phyloP scores from a whole-genome alignment of 257 asterid species.

The Linderniella brevidens region DNA sequence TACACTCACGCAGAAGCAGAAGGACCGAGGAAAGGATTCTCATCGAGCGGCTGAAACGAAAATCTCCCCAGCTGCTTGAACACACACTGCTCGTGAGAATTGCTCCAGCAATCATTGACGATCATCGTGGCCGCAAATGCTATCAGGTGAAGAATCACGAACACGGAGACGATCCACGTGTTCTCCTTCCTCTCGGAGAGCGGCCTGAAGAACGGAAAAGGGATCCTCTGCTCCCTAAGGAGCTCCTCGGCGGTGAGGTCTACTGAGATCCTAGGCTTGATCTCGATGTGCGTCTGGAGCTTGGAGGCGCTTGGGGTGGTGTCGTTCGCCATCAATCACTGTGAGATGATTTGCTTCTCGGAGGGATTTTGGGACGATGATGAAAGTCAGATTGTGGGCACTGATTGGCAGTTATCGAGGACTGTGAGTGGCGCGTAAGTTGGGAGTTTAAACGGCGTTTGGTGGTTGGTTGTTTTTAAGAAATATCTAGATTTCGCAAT shows the following conservation, averaged over 20 bases:
- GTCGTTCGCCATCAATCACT: too few species aligned
- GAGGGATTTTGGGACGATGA: too few species aligned
- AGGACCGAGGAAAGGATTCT: conserved; percentile 86
- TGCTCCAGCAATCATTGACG: conserved; percentile 59
- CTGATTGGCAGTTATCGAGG: too few species aligned
- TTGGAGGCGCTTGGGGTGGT: conserved; percentile 5
- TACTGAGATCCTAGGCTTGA: conserved; percentile 25
- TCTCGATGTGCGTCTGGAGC: conserved; percentile 22
- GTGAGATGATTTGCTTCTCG: too few species aligned
- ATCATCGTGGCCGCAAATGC: conserved; percentile 53
- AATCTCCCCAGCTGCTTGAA: conserved; percentile 44
- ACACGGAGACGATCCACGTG: conserved; percentile 60
- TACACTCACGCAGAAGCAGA: conserved; percentile 69
- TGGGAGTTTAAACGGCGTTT: too few species aligned
- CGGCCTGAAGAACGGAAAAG: conserved; percentile 61
- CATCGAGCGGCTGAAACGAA: conserved; percentile 72
- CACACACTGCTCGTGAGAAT: conserved; percentile 48
- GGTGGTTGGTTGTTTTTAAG: too few species aligned
- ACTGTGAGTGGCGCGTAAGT: too few species aligned
- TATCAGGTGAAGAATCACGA: conserved; percentile 55
- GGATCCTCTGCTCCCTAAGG: conserved; percentile 30
- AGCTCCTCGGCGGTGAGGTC: conserved; percentile 34
- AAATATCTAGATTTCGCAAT: too few species aligned
- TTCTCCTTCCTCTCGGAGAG: conserved; percentile 45
- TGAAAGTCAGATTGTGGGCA: too few species aligned